Evolutionary conservation across 129 eudicot species (phyloP), one percentile per base, ranked within the genome.

Genomic region (Mikania micrantha): DNA sequence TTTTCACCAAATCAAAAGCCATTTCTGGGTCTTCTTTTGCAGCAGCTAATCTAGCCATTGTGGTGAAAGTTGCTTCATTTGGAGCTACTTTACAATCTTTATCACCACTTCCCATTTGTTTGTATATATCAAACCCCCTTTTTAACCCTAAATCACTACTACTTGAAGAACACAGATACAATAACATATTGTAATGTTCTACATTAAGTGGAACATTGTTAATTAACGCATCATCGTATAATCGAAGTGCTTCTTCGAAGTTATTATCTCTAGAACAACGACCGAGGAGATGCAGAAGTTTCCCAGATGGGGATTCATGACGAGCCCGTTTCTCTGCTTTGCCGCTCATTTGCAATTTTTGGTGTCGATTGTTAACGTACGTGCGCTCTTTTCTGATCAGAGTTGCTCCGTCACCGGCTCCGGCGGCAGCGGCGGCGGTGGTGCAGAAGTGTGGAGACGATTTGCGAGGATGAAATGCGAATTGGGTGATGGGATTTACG

Each of bases 51-150:
- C 99, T 83, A 39, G 99, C 96, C 58, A 77, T 81, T 41, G 83
- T 94, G 0, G 99, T 94, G 45, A 94, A 94, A 7, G 97, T 89
- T 4, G 99, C 97, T 82, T 94, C 99, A 71, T 85, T 87, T 2
- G 97, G 95, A 17, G 41, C 74, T 28, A 89, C 83, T 13, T 73
- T 75, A 47, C 73, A 76, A 21, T 21, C 19, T 16, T 64, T 66
- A 11, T 61, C 25, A 35, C 44, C 44, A 16, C 19, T 49, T 17
- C 60, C 80, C 99, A 94, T 94, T 38, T 74, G 82, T 35, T 78
- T 77, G 67, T 80, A 85, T 54, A 94, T 89, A 79, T 89, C 88
- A 71, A 94, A 94, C 3, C 99, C 99, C 77, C 81, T 83, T 47
- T 81, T 78, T 41, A 88, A 73, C 42, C 80, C 83, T 57, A 67